phyloP scores from a whole-genome alignment of 164 flowering plant genomes.

The Kingdonia uniflora region DNA sequence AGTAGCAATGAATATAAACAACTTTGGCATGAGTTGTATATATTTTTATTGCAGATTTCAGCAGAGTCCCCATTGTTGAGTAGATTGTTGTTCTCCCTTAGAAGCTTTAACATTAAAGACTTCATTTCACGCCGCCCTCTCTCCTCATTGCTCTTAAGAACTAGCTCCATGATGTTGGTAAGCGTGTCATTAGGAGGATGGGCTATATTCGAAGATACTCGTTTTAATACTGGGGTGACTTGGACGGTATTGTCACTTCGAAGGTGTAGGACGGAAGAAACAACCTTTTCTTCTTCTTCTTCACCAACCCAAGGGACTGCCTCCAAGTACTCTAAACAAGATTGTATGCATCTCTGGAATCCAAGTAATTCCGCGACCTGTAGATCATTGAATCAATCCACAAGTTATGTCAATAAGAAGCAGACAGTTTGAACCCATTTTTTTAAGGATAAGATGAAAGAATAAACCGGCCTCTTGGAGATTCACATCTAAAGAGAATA shows the following conservation, averaged over 20 bases:
- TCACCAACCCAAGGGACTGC: slow-evolving; percentile 99
- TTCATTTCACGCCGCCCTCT: slow-evolving; percentile 92
- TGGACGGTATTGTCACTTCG: slow-evolving; percentile 33
- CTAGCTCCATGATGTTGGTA: slow-evolving; percentile 65
- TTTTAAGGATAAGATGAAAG: no score
- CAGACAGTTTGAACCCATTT: not conserved
- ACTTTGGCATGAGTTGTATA: slow-evolving; percentile 48
- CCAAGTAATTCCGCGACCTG: slow-evolving; percentile 82
- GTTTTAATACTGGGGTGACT: slow-evolving; percentile 56
- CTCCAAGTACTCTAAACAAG: slow-evolving; percentile 89
- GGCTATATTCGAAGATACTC: slow-evolving; percentile 51
- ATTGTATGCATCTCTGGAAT: slow-evolving; percentile 51
- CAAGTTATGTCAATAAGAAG: not conserved
- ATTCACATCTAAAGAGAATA: no score
- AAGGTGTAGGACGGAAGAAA: slow-evolving; percentile 56
- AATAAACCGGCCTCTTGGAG: no score
- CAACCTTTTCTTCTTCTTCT: slow-evolving; percentile 85
- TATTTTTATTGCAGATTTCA: slow-evolving; percentile 42
- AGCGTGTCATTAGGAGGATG: slow-evolving; percentile 58
- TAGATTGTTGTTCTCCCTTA: slow-evolving; percentile 48
- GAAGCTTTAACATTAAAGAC: slow-evolving; percentile 69
- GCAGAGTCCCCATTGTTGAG: slow-evolving; percentile 26
- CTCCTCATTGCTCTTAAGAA: slow-evolving; percentile 85
- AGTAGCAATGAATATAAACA: slow-evolving; percentile 44
- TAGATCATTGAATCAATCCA: slow-evolving; percentile 7